Percentiles rank a stretch among this genome's conserved stretches.
phyloP scores from a whole-genome alignment of 768 basidiomycete species.

The Ramaria sp. region DNA sequence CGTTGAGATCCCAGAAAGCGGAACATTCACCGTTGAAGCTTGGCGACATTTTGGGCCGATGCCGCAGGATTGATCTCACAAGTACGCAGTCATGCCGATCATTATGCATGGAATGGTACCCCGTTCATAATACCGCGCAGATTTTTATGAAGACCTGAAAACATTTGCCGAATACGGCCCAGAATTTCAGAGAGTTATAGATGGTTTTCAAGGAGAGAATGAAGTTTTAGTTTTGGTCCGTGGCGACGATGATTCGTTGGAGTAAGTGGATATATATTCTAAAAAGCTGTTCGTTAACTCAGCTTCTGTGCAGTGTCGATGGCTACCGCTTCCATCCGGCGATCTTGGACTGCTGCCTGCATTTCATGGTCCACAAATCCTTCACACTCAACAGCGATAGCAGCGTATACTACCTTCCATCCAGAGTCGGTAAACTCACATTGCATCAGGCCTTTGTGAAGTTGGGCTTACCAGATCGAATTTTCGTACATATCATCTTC shows the following conservation, averaged over 20 bases:
- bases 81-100: not conserved
- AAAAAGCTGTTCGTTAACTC: not conserved
- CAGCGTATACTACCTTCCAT: slow-evolving; percentile 24
- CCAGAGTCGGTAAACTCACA: slow-evolving; percentile 12
- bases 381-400: slow-evolving; percentile 21
- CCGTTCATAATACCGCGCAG: not conserved
- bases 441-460: slow-evolving; percentile 13
- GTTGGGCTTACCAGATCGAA: slow-evolving; percentile 6
- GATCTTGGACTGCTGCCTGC: slow-evolving; percentile 27
- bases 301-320: slow-evolving; percentile 9
- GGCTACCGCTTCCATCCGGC: slow-evolving; percentile 27
- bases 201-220: slow-evolving; percentile 1
- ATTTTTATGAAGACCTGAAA: slow-evolving; percentile 7
- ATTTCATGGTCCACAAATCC: slow-evolving; percentile 21
- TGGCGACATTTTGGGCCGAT: not conserved
- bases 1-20: not conserved
- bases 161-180: slow-evolving; percentile 11
- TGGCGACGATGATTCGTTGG: slow-evolving; percentile 14
- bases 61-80: slow-evolving; percentile 1
- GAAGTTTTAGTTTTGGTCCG: slow-evolving; percentile 10
- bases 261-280: not conserved
- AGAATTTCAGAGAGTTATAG: slow-evolving; percentile 5
- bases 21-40: not conserved
- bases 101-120: not conserved
- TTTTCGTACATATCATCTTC: slow-evolving; percentile 19